Conservation (phyloP, 441 rosid species). For the Pelargonium citronellum region DNA sequence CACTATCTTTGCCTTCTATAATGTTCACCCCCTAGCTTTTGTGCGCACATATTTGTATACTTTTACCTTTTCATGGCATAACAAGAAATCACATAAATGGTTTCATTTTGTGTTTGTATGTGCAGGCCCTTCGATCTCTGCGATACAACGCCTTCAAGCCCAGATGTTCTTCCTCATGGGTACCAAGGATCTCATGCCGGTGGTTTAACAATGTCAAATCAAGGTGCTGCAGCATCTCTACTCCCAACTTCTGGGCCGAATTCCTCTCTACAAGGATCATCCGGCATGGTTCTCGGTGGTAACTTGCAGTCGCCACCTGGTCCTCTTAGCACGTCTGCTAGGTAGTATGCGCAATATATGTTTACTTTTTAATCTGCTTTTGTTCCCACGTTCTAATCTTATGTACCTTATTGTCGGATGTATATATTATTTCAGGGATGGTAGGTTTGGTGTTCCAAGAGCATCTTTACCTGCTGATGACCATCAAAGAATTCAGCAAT, state of each 20-base stretch:
- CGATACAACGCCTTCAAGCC: slow-evolving; percentile 60
- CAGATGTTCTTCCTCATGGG: slow-evolving; percentile 56
- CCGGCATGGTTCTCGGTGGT: slow-evolving; percentile 54
- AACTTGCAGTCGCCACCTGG: slow-evolving; percentile 56
- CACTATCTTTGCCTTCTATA: neutral
- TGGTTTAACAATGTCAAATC: slow-evolving; percentile 56
- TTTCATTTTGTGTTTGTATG: slow-evolving; percentile 28
- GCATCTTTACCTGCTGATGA: slow-evolving; percentile 71
- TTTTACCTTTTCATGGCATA: slow-evolving; percentile 13
- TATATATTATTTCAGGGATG: slow-evolving; percentile 46
- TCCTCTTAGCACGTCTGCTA: slow-evolving; percentile 53
- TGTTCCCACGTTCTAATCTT: slow-evolving; percentile 14
- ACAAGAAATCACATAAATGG: slow-evolving; percentile 18
- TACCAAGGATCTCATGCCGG: slow-evolving; percentile 57
- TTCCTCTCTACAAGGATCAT: slow-evolving; percentile 56
- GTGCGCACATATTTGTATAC: neutral
- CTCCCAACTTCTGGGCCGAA: slow-evolving; percentile 61
- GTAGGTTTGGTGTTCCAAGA: slow-evolving; percentile 66
- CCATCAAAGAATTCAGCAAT: slow-evolving; percentile 71
- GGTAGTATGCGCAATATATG: slow-evolving; percentile 44
- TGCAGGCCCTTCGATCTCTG: slow-evolving; percentile 97
- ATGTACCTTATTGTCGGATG: slow-evolving; percentile 19
- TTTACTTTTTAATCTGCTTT: slow-evolving; percentile 16
- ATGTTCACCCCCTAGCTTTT: neutral
- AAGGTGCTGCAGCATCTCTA: slow-evolving; percentile 50